These are phyloP conservation scores for Dothiorella sarmentorum DNA, from an alignment of 2,329 filamentous ascomycete species.

Conservation along the genomic window DNA sequence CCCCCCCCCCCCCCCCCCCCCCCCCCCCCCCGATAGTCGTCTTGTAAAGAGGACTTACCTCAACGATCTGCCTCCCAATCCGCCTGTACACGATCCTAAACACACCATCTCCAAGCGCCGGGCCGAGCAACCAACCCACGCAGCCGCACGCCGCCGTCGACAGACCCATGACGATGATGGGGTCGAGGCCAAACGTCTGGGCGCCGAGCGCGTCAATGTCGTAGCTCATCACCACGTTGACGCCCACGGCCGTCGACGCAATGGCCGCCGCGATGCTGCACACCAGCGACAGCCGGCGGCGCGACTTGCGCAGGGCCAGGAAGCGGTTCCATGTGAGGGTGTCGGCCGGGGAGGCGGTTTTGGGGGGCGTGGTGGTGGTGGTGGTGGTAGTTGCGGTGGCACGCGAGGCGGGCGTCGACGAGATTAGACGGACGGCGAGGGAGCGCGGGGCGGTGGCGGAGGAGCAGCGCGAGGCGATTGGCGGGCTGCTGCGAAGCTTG, in stretches of 20 bases:
- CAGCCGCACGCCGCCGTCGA: conserved; percentile 64
- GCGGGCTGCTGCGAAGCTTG: not conserved
- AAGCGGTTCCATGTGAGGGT: conserved; percentile 76
- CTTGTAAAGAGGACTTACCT: too few species aligned
- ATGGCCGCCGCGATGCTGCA: conserved; percentile 68
- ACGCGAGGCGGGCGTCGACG: not conserved
- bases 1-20: too few species aligned
- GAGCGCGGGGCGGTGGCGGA: not conserved
- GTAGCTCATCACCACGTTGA: conserved; percentile 64
- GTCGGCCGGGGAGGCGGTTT: conserved; percentile 15
- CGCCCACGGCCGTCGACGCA: conserved; percentile 59
- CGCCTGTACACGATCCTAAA: conserved; percentile 75
- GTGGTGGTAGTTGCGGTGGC: not conserved
- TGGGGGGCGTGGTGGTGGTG: not conserved
- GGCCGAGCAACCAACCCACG: conserved; percentile 17
- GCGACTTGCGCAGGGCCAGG: conserved; percentile 82
- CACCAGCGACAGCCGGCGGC: conserved; percentile 76
- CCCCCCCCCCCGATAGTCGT: too few species aligned
- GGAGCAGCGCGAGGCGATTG: not conserved
- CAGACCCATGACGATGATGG: conserved; percentile 78
- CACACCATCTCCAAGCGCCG: conserved; percentile 40
- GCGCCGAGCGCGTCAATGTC: conserved; percentile 64
- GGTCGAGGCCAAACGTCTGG: conserved; percentile 78
- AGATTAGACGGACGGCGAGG: conserved; percentile 1
- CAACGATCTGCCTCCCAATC: conserved; percentile 67